Base-by-base conservation (phyloP, 2,329 filamentous ascomycete genomes). In the Drechslerella dactyloides region DNA sequence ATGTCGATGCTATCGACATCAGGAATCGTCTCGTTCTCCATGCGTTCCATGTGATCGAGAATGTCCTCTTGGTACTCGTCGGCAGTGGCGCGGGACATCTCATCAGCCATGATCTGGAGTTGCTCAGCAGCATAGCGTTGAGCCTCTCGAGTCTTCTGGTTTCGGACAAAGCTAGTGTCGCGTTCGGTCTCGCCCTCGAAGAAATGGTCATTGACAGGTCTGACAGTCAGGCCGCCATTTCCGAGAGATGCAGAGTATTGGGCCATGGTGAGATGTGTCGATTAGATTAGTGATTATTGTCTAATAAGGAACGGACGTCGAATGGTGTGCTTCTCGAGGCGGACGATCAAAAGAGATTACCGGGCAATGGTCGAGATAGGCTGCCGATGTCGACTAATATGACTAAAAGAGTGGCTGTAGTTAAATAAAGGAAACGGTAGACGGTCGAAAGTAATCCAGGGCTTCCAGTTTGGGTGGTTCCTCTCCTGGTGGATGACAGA, bases 1-100 rank as follows among this genome's bases (percentile, higher is more conserved):
- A 97, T 97, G 80, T 99, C 94, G 80, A 99, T 99, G 37, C 96
- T 92, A 80, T 93, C 93, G 79, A 96, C 93, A 80, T 99, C 94
- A 60, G 94, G 91, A 75, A 97, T 84, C 27, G 94, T 97, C 81
- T 96, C 90, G 78, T 86, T 87, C 87, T 99, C 94, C 93, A 99
- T 97, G 78, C 90, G 85, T 79, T 91, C 86, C 90, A 97, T 94
- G 82, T 97, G 93, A 78, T 89, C 86, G 82, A 97, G 87, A 79
- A 97, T 89, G 79, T 97, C 93, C 80, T 96, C 91, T 76, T 96
- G 86, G 79, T 97, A 96, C 82, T 97, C 92, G 63, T 96, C 91
- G 73, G 87, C 88, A 55, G 92, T 91, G 76, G 90, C 83, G 76
- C 88, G 87, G 51, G 93, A 97, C 75, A 97, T 86, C 79, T 97